These are phyloP conservation scores for Ustilaginoidea virens DNA, from an alignment of 2,329 filamentous ascomycete species.

Conservation along the genomic window DNA sequence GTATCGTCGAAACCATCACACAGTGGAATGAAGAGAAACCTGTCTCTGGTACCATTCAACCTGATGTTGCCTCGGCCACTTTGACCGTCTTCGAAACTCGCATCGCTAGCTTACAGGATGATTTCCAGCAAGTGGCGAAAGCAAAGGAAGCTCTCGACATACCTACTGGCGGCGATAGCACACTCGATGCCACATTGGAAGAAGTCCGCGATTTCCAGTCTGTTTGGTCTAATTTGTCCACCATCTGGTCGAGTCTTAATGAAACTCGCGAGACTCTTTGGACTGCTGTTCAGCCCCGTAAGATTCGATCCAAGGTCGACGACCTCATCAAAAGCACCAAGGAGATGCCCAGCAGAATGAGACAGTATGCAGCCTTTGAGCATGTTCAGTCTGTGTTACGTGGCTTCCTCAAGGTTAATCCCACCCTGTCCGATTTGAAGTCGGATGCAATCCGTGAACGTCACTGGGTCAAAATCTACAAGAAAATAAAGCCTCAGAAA, in stretches of 20 bases:
- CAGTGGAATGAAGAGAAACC: slow-evolving; percentile 97
- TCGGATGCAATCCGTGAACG: slow-evolving; percentile 92
- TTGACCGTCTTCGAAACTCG: slow-evolving; percentile 70
- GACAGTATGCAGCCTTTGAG: slow-evolving; percentile 98
- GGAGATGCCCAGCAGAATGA: slow-evolving; percentile 97
- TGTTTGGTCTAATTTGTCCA: slow-evolving; percentile 89
- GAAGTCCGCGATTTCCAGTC: slow-evolving; percentile 98
- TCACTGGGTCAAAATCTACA: slow-evolving; percentile 97
- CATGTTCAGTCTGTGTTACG: slow-evolving; percentile 88
- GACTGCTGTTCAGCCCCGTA: slow-evolving; percentile 90
- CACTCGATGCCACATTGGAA: slow-evolving; percentile 74
- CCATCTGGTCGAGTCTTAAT: slow-evolving; percentile 92
- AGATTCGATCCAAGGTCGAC: slow-evolving; percentile 79
- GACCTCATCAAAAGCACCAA: slow-evolving; percentile 94
- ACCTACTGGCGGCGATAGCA: slow-evolving; percentile 61
- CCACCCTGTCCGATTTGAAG: slow-evolving; percentile 76
- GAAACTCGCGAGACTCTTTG: slow-evolving; percentile 85
- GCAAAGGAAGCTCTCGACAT: slow-evolving; percentile 95
- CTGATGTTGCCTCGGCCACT: slow-evolving; percentile 72
- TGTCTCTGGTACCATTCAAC: slow-evolving; percentile 84
- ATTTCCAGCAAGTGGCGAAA: slow-evolving; percentile 86
- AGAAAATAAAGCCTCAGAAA: slow-evolving; percentile 80
- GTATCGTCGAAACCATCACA: slow-evolving; percentile 67
- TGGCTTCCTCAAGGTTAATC: slow-evolving; percentile 80
- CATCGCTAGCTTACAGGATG: slow-evolving; percentile 71